These are phyloP conservation scores for Penicillium sp. DNA, from an alignment of 2,329 filamentous ascomycete species.

Conservation along the genomic window DNA sequence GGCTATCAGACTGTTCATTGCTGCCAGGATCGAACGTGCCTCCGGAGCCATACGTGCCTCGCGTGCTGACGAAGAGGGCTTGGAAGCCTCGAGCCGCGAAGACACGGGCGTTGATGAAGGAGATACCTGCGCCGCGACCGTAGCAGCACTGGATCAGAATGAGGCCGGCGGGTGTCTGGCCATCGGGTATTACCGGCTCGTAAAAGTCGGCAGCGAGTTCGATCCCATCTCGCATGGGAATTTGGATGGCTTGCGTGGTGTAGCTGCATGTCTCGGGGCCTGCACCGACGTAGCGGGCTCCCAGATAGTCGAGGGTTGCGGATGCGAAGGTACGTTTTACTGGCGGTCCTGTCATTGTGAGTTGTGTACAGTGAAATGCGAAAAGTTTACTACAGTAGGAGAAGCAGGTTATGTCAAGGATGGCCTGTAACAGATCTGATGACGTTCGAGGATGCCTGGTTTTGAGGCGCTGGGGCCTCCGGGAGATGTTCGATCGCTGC, in stretches of 20 bases:
- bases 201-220: conserved; percentile 25
- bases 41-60: conserved; percentile 26
- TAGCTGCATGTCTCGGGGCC: conserved; percentile 26
- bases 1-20: conserved; percentile 23
- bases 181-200: conserved; percentile 17
- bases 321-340: conserved; percentile 15
- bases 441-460: conserved; percentile 2
- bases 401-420: neutral
- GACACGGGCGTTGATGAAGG: conserved; percentile 24
- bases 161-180: conserved; percentile 15
- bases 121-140: conserved; percentile 21
- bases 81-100: conserved; percentile 28
- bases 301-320: conserved; percentile 23
- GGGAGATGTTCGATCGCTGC: neutral
- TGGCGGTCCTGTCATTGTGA: neutral
- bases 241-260: conserved; percentile 23
- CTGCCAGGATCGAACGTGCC: conserved; percentile 20
- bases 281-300: conserved; percentile 17
- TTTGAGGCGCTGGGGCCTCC: conserved; percentile 3
- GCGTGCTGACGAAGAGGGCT: conserved; percentile 26
- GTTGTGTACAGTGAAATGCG: neutral
- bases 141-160: conserved; percentile 29
- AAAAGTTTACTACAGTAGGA: neutral
- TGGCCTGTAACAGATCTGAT: neutral
- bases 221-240: conserved; percentile 25